Evolutionary conservation across 176 grass and related monocot genomes (phyloP).

Genomic region (Triticum turgidum): DNA sequence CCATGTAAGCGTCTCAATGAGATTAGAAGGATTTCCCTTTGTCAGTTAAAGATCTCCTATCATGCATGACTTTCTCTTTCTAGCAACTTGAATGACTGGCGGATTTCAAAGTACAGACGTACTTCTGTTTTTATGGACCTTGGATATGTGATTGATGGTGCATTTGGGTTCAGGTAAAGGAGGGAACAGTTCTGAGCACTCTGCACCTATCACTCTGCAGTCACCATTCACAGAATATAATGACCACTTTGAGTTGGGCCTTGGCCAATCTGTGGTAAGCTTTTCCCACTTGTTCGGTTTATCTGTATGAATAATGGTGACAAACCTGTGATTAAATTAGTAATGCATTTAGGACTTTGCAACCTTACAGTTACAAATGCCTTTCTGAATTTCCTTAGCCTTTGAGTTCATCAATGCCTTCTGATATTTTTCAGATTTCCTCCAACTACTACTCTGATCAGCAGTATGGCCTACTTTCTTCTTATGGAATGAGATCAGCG

Average conservation of each 20-base stretch:
- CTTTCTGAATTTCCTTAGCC: background rate
- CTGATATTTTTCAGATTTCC: conserved; percentile 45
- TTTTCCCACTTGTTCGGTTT: conserved; percentile 6
- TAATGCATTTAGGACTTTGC: background rate
- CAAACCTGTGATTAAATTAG: background rate
- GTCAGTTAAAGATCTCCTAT: background rate
- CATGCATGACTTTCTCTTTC: background rate
- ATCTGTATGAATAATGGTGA: background rate
- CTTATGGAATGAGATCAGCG: conserved; percentile 52
- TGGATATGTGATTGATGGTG: conserved; percentile 14
- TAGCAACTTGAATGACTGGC: conserved; percentile 22
- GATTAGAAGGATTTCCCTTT: background rate
- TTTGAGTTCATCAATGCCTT: conserved; percentile 2
- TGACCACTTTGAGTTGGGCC: conserved; percentile 66
- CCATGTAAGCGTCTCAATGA: background rate
- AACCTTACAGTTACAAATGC: background rate
- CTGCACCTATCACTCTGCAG: conserved; percentile 44
- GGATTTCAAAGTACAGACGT: background rate
- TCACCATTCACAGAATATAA: conserved; percentile 45
- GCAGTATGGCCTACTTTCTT: conserved; percentile 61
- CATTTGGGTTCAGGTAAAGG: conserved; percentile 48
- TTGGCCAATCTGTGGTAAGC: conserved; percentile 75
- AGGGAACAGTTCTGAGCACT: conserved; percentile 53
- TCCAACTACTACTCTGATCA: conserved; percentile 60
- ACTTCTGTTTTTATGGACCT: background rate